Base-by-base conservation (phyloP, 305 asterid genomes). In the Striga hermonthica region DNA sequence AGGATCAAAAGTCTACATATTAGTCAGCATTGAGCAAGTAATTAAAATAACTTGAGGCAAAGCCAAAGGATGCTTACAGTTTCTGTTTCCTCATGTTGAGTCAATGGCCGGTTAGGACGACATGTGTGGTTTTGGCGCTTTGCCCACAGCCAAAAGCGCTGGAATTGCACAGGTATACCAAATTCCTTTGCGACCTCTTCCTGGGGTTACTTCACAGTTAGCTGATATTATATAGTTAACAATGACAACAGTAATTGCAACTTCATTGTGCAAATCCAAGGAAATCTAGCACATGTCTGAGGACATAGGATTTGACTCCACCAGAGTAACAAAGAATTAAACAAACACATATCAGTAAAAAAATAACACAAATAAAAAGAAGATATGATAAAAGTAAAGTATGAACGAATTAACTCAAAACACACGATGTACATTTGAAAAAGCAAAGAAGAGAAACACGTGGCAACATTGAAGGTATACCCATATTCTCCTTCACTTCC, bases 71-170 rank as follows among this genome's bases (percentile, higher is more conserved):
- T 52, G 12, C 58, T 78, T 80, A 84, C 91, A 62, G 78, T 72
- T 76, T 78, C 80, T 40, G 80, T 58, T 73, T 80, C 84, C 73
- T 84, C 91, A 31, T 39, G 60, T 57, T 62, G 81, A 64, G 86
- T 80, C 75, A 82, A 69, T 59, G 84, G 86, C 68, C 84, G 82
- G 72, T 60, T 80, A 65, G 85, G 88, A 62, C 84, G 84, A 71
- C 52, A 80, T 4, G 87, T 78, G 81, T 74, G 78, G 73, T 72
- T 82, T 72, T 76, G 79, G 66, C 87, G 81, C 72, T 82, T 80
- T 64, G 81, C 76, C 83, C 87, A 84, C 71, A 72, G 72, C 90
- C 90, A 82, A 70, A 82, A 84, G 44, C 84, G 85, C 73, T 74
- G 87, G 62, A 67, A 80, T 38, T 80, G 82, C 72, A 78, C 83